phyloP scores from a whole-genome alignment of 2,329 filamentous ascomycete species.

The Nothophoma quercina region DNA sequence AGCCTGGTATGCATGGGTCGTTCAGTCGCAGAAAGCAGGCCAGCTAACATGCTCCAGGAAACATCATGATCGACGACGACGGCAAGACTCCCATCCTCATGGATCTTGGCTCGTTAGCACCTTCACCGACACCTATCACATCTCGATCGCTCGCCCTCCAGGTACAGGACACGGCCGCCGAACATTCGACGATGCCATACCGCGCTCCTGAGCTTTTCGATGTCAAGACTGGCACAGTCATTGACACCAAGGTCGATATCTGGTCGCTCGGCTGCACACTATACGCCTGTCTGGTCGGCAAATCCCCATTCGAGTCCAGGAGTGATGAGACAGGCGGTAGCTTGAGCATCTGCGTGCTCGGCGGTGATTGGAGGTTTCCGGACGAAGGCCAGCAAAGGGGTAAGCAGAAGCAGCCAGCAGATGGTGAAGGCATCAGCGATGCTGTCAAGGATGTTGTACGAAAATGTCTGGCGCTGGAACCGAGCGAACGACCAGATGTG shows the following conservation, averaged over 20 bases:
- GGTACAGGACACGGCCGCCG: conserved; percentile 91
- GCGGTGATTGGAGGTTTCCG: conserved; percentile 96
- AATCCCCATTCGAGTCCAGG: conserved; percentile 94
- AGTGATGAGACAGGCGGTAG: conserved; percentile 96
- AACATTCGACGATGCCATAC: conserved; percentile 98
- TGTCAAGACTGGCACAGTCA: conserved; percentile 88
- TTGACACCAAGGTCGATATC: conserved; percentile 97
- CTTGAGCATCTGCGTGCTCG: conserved; percentile 88
- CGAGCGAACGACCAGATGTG: conserved; percentile 85
- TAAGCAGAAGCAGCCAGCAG: conserved; percentile 58
- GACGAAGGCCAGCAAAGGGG: conserved; percentile 73
- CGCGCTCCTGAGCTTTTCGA: conserved; percentile 97
- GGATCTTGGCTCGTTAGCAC: conserved; percentile 92
- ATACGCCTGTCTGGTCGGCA: conserved; percentile 94
- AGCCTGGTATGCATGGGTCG: conserved; percentile 72
- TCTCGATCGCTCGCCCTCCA: conserved; percentile 89
- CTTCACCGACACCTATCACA: conserved; percentile 86
- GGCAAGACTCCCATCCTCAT: conserved; percentile 91
- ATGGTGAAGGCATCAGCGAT: conserved; percentile 73
- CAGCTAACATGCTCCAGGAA: conserved; percentile 61
- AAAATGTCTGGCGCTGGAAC: conserved; percentile 85
- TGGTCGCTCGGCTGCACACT: conserved; percentile 98
- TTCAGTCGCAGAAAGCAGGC: neutral
- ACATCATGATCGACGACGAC: conserved; percentile 97
- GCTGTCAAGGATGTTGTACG: conserved; percentile 86